A percentile compares a stretch with the other conserved stretches of the same genome.
These are phyloP conservation scores for Oryza brachyantha DNA, from an alignment of 176 grass and related monocot genomes.

Conservation along the genomic window DNA sequence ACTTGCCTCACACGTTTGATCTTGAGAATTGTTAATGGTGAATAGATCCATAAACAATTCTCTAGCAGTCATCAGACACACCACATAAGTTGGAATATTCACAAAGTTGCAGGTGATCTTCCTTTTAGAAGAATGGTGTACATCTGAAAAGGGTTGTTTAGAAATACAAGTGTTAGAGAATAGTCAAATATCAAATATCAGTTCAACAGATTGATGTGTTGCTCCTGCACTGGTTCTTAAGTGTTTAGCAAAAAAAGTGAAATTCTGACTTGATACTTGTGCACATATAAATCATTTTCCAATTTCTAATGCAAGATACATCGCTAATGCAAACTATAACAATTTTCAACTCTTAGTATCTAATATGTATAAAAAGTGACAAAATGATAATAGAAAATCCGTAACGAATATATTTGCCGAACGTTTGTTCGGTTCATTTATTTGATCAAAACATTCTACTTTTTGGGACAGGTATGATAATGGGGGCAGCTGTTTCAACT, in stretches of 20 bases:
- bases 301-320: background rate
- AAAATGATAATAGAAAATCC: background rate
- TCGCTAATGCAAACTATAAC: background rate
- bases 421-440: background rate
- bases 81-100: background rate
- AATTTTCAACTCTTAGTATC: background rate
- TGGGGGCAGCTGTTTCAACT: conserved; percentile 58
- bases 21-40: background rate
- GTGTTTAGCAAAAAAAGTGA: background rate
- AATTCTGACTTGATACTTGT: background rate
- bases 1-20: background rate
- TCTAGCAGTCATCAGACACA: background rate
- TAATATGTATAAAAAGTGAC: background rate
- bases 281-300: background rate
- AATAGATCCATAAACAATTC: background rate
- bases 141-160: background rate
- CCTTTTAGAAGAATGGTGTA: background rate
- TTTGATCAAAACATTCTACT: background rate
- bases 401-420: background rate
- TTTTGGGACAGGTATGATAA: conserved; percentile 70
- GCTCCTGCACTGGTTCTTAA: background rate
- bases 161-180: background rate
- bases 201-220: background rate
- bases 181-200: background rate
- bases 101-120: background rate